A percentile compares a stretch with the other conserved stretches of the same genome.
phyloP scores from a whole-genome alignment of 2,329 filamentous ascomycete species.

The Beauveria varroae region DNA sequence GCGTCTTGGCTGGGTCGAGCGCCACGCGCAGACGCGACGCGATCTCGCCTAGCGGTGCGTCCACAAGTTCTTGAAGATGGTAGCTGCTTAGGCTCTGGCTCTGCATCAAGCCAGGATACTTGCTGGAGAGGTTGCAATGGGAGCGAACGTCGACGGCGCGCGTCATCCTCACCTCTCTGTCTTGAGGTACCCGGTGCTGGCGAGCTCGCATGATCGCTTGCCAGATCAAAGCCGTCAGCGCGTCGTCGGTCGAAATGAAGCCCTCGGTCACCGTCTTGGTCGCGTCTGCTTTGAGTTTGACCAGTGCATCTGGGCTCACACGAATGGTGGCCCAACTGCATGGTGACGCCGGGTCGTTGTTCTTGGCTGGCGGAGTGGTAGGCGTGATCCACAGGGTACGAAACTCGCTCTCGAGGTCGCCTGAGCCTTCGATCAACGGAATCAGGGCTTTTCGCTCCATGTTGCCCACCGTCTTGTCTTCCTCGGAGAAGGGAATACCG shows the following conservation, averaged over 20 bases:
- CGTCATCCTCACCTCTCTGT: conserved; percentile 25
- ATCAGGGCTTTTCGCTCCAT: background rate
- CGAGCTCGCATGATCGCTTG: conserved; percentile 26
- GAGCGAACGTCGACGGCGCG: conserved; percentile 43
- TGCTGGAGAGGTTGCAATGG: conserved; percentile 31
- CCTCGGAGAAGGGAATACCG: conserved; percentile 12
- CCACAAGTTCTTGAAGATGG: conserved; percentile 21
- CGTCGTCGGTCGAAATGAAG: background rate
- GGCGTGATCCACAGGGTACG: background rate
- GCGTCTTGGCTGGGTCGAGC: conserved; percentile 29
- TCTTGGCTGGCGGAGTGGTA: background rate
- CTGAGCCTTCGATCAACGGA: background rate
- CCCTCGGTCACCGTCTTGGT: background rate
- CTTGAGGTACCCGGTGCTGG: conserved; percentile 22
- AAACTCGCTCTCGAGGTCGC: background rate
- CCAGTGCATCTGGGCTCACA: background rate
- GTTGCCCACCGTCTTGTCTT: background rate
- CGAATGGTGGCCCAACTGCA: background rate
- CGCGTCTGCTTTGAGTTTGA: background rate
- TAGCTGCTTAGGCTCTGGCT: conserved; percentile 35
- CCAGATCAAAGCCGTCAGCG: background rate
- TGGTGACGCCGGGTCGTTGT: background rate
- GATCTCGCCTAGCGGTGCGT: conserved; percentile 25
- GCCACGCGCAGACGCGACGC: conserved; percentile 31
- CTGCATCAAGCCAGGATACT: conserved; percentile 41